These are phyloP conservation scores for Lasiodiplodia citricola DNA, from an alignment of 2,329 filamentous ascomycete genomes.

Conservation along the genomic window DNA sequence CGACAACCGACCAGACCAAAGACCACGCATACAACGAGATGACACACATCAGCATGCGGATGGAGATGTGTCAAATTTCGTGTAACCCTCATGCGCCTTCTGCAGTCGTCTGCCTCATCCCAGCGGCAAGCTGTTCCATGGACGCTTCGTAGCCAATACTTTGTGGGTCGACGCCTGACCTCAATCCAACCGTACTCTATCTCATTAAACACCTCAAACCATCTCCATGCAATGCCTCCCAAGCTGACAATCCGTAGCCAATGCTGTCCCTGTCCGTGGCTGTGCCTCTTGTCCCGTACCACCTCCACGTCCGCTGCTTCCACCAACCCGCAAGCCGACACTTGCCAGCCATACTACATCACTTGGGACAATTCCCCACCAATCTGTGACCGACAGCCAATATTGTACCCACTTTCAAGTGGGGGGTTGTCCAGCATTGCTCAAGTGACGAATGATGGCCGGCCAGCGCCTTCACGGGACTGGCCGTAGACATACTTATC, in stretches of 20 bases:
- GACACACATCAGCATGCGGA: slow-evolving; percentile 23
- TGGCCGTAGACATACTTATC: background rate
- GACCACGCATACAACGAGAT: slow-evolving; percentile 18
- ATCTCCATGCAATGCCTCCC: background rate
- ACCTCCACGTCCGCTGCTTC: slow-evolving; percentile 11
- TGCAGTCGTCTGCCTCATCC: slow-evolving; percentile 20
- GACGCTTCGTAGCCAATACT: slow-evolving; percentile 23
- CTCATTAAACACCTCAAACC: slow-evolving; percentile 9
- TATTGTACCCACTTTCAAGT: background rate
- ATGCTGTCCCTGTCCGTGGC: background rate
- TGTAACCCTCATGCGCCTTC: slow-evolving; percentile 27
- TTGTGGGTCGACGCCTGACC: slow-evolving; percentile 11
- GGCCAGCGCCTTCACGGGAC: background rate
- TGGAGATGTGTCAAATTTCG: slow-evolving; percentile 23
- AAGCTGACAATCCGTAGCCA: background rate
- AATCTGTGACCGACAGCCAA: background rate
- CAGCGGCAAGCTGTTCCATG: slow-evolving; percentile 26
- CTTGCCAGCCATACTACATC: background rate
- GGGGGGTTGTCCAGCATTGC: background rate
- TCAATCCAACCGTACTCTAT: slow-evolving; percentile 2
- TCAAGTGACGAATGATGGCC: slow-evolving; percentile 7
- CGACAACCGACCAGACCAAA: slow-evolving; percentile 5
- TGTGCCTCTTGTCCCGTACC: slow-evolving; percentile 19
- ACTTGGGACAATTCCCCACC: background rate
- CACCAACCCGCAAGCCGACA: background rate